phyloP scores from a whole-genome alignment of 768 basidiomycete species.

The Agrocybe pediades region DNA sequence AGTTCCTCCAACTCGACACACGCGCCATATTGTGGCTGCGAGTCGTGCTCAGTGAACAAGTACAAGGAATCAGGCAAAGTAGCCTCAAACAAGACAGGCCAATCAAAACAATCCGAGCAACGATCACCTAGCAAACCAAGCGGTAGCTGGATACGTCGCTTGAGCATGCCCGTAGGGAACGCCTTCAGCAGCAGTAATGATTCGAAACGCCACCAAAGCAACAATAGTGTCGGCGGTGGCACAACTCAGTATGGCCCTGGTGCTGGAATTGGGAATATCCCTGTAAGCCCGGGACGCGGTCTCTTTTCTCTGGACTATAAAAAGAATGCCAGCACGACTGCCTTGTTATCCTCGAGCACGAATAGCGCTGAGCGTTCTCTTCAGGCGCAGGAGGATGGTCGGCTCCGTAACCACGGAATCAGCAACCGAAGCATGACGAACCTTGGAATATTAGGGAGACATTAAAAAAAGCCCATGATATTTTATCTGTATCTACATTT shows the following conservation, averaged over 20 bases:
- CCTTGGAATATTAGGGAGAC: constrained; percentile 39
- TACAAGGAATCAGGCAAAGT: constrained; percentile 42
- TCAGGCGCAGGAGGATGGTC: constrained; percentile 49
- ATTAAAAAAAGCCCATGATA: constrained; percentile 18
- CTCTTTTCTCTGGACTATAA: constrained; percentile 47
- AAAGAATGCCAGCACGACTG: constrained; percentile 49
- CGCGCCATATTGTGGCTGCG: constrained; percentile 68
- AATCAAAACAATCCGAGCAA: constrained; percentile 25
- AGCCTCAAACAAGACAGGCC: constrained; percentile 29
- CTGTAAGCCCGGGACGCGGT: constrained; percentile 22
- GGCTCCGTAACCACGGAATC: constrained; percentile 35
- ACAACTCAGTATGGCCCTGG: constrained; percentile 26
- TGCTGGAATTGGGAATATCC: constrained; percentile 26
- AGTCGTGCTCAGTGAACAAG: constrained; percentile 59
- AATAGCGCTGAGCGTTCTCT: constrained; percentile 9
- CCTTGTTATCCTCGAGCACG: constrained; percentile 28
- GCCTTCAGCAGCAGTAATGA: constrained; percentile 58
- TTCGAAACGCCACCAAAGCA: constrained; percentile 42
- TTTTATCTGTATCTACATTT: not conserved
- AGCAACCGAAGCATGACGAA: constrained; percentile 57
- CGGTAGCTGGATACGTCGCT: constrained; percentile 73
- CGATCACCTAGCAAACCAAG: constrained; percentile 52
- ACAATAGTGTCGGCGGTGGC: constrained; percentile 22
- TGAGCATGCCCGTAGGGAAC: constrained; percentile 73
- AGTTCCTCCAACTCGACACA: constrained; percentile 36